Evolutionary conservation across 1,284 basidiomycete genomes (phyloP).

Genomic region (Apiotrichum sp.): DNA sequence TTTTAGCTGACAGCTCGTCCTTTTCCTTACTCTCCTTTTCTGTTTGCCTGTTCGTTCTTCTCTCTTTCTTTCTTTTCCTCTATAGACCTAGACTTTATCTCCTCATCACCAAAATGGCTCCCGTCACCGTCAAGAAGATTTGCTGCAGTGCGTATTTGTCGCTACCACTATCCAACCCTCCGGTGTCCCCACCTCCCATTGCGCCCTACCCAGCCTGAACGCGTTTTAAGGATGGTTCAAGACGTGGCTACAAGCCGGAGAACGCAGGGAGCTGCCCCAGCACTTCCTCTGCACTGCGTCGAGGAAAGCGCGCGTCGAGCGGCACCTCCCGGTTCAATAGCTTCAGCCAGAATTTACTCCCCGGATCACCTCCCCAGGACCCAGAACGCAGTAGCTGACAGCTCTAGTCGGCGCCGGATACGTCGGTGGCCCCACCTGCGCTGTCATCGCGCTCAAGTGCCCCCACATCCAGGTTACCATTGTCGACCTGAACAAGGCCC

Average conservation of each 20-base stretch:
- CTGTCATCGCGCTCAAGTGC: conserved; percentile 62
- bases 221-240: too few species aligned
- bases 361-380: not conserved
- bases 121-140: conserved; percentile 69
- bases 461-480: conserved; percentile 93
- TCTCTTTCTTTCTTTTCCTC: conserved; percentile 1
- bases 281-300: too few species aligned
- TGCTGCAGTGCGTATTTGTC: conserved; percentile 70
- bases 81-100: not conserved
- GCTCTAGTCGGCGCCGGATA: conserved; percentile 85
- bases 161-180: not conserved
- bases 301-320: too few species aligned
- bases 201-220: too few species aligned
- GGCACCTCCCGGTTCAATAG: too few species aligned
- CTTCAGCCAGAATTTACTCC: not conserved
- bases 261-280: too few species aligned
- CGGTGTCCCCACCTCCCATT: not conserved
- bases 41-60: not conserved
- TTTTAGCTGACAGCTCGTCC: too few species aligned
- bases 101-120: conserved; percentile 37
- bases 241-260: too few species aligned
- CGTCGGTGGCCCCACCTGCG: conserved; percentile 91
- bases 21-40: not conserved
- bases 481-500: conserved; percentile 90
- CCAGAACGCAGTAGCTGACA: too few species aligned